Evolutionary conservation across 2,329 filamentous ascomycete genomes (phyloP).

Genomic region (Fusarium vanettenii): DNA sequence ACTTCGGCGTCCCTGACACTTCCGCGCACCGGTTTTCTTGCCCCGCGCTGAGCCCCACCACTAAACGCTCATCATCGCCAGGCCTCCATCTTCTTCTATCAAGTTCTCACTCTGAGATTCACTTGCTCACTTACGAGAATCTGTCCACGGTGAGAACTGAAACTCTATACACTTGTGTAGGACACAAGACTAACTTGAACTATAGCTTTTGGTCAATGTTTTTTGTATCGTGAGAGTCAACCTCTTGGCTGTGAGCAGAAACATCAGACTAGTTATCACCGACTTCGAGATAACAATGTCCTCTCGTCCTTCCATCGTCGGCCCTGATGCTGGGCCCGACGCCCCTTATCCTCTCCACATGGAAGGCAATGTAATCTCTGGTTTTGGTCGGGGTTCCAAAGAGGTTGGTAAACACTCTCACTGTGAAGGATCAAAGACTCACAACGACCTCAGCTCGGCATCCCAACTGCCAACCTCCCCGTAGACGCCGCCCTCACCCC

Average conservation of each 20-base stretch:
- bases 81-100: slow-evolving; percentile 20
- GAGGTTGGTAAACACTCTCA: slow-evolving; percentile 67
- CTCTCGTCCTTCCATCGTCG: slow-evolving; percentile 75
- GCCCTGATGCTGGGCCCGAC: slow-evolving; percentile 78
- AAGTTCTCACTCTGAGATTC: slow-evolving; percentile 9
- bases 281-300: slow-evolving; percentile 39
- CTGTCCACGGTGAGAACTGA: background rate
- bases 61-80: slow-evolving; percentile 21
- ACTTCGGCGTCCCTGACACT: slow-evolving; percentile 15
- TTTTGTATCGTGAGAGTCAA: background rate
- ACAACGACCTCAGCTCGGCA: slow-evolving; percentile 75
- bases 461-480: slow-evolving; percentile 93
- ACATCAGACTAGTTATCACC: background rate
- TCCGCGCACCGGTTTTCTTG: background rate
- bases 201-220: background rate
- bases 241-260: background rate
- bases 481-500: slow-evolving; percentile 71
- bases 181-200: background rate
- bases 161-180: background rate
- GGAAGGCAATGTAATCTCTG: slow-evolving; percentile 88
- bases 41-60: slow-evolving; percentile 30
- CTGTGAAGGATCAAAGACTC: background rate
- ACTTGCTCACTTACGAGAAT: background rate
- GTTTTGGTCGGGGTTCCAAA: slow-evolving; percentile 93
- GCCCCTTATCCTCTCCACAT: slow-evolving; percentile 85